Base-by-base conservation (phyloP, 768 basidiomycete species). In the Pleurotus cornucopiae region DNA sequence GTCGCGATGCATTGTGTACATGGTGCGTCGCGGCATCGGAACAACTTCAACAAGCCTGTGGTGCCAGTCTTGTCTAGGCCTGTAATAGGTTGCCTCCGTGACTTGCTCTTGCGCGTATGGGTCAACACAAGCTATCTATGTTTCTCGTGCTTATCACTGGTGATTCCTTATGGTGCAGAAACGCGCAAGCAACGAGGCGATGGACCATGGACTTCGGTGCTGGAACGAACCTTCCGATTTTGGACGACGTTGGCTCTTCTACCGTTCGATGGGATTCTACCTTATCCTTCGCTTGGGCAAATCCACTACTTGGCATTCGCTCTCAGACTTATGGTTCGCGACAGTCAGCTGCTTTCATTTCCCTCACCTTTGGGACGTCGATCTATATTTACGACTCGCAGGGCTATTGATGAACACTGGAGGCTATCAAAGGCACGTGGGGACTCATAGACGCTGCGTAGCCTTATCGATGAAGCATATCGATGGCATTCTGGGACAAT, bases 151-250 rank as follows among this genome's bases (percentile, higher is more conserved):
- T 53, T 53, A 53, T 53, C 51, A 41, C 14, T 30, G 12, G n/a
- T n/a, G 38, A 40, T 40, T 21, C 51, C 51, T 34, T 53, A 53
- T 53, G 51, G 51, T 53, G n/a, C 39, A 40, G 23, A 37, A 53
- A 53, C 51, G 51, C 51, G 18, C 39, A 40, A 39, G 39, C 51
- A 53, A 53, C 51, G 51, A 53, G 51, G 51, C 51, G 18, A 40
- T 39, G 51, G 23, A 18, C 51, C 51, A 53, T 53, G 51, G 51
- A 53, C 51, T 53, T 53, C 51, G 51, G 51, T 14, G 51, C 39
- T 53, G 51, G 51, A 53, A 53, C 20, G 12, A 37, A 53, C 51
- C 51, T 53, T 20, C 51, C 41, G 23, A 37, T 20, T 53, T 53
- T 53, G 51, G 51, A 53, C 20, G 51, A 14, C 7, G 23, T 39